Percentiles rank a stretch among this genome's conserved stretches.
Conservation (phyloP, 306 rosid species). For the Inga oerstediana region DNA sequence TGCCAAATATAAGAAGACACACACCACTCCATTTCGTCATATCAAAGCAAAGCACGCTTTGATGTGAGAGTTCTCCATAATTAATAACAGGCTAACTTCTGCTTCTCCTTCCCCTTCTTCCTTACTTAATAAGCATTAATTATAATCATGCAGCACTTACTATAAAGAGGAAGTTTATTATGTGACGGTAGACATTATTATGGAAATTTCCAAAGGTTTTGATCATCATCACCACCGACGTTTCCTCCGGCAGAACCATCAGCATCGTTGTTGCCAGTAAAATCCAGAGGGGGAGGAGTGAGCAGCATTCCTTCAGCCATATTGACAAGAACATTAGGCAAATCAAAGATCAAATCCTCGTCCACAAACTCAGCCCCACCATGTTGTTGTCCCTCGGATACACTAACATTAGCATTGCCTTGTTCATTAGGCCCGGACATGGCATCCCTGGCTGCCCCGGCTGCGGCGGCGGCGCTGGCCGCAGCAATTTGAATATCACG, state of each 20-base stretch:
- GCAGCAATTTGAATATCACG: slow-evolving; percentile 85
- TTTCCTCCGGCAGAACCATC: not conserved
- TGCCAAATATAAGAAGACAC: slow-evolving; percentile 2
- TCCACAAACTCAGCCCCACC: slow-evolving; percentile 53
- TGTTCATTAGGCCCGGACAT: not conserved
- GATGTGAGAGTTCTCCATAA: slow-evolving; percentile 43
- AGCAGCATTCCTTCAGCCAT: slow-evolving; percentile 97
- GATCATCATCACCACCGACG: slow-evolving; percentile 24
- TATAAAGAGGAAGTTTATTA: not conserved
- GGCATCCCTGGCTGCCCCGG: slow-evolving; percentile 52
- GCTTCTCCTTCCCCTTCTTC: not conserved
- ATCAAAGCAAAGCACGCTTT: slow-evolving; percentile 34
- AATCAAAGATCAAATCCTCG: slow-evolving; percentile 86
- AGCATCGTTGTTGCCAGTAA: slow-evolving; percentile 19
- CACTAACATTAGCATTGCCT: not conserved
- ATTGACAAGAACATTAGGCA: slow-evolving; percentile 76
- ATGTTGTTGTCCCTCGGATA: slow-evolving; percentile 4
- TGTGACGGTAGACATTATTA: slow-evolving; percentile 16
- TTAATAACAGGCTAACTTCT: slow-evolving; percentile 35
- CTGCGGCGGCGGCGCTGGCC: slow-evolving; percentile 74
- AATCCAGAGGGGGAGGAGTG: slow-evolving; percentile 84
- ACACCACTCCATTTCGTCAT: slow-evolving; percentile 32
- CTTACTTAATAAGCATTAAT: not conserved
- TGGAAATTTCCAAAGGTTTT: slow-evolving; percentile 57
- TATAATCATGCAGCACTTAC: slow-evolving; percentile 13